Percentiles rank a stretch among this genome's conserved stretches.
Evolutionary conservation across 1,139 yeast genomes (phyloP).

Genomic region (Wickerhamomyces sp.): DNA sequence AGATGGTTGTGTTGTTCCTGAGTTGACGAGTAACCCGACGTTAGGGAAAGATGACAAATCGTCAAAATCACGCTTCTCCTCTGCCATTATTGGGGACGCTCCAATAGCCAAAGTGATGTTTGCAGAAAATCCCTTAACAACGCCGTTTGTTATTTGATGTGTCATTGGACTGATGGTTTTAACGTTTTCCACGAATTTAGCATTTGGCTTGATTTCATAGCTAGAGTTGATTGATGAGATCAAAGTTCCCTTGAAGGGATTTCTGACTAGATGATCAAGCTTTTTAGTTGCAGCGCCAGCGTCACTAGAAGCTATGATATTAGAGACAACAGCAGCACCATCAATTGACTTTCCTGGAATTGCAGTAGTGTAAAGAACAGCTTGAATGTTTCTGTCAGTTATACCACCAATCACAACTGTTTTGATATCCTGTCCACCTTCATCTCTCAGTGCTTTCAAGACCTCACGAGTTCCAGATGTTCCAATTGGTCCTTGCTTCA

Average conservation of each 20-base stretch:
- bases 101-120: slow-evolving; percentile 85
- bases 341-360: slow-evolving; percentile 48
- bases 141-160: slow-evolving; percentile 86
- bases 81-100: slow-evolving; percentile 93
- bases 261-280: slow-evolving; percentile 16
- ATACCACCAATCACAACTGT: slow-evolving; percentile 88
- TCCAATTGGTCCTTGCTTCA: slow-evolving; percentile 50
- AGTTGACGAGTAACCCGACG: slow-evolving; percentile 59
- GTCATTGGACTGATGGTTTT: slow-evolving; percentile 47
- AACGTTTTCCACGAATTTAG: slow-evolving; percentile 16
- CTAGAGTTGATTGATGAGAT: slow-evolving; percentile 3
- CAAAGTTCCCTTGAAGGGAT: background rate
- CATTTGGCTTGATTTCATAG: slow-evolving; percentile 5
- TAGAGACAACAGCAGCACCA: slow-evolving; percentile 85
- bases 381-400: slow-evolving; percentile 56
- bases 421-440: slow-evolving; percentile 35
- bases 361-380: slow-evolving; percentile 47
- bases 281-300: slow-evolving; percentile 51
- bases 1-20: slow-evolving; percentile 58
- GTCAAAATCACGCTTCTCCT: slow-evolving; percentile 57
- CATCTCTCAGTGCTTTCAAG: slow-evolving; percentile 41
- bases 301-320: slow-evolving; percentile 66
- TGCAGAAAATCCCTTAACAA: slow-evolving; percentile 87
- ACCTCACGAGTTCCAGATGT: slow-evolving; percentile 59
- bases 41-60: slow-evolving; percentile 57